Base-by-base conservation (phyloP, 2,329 filamentous ascomycete species). In the Stemphylium beticola region DNA sequence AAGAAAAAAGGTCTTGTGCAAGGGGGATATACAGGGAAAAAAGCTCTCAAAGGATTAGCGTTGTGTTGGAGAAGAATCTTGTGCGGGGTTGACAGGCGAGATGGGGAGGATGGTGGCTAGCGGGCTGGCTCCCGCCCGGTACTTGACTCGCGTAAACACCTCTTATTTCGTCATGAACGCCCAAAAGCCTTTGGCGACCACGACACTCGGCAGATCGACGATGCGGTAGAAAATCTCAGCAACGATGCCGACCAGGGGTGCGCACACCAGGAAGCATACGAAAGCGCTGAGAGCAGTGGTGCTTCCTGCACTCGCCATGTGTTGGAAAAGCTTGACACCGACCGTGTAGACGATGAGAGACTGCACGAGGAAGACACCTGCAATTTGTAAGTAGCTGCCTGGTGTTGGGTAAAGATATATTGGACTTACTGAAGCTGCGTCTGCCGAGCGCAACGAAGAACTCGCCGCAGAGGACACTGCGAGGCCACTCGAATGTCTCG, bases 291-390 rank as follows among this genome's bases (percentile, higher is more conserved):
- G 17, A 12, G 55, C 46, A 15, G 43, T 50, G 24, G 48, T 54
- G 29, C 47, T 51, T 6, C 66, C 62, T 6, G 54, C 24, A 15
- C 38, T 34, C 45, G 64, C 55, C 48, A 72, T 57, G 41, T 63
- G 54, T 39, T 68, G 32, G 85, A 88, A 78, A 3, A 75, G 54
- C 46, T 74, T 76, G 63, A 80, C 77, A 41, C 77, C 77, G 11
- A 71, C 68, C 1, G 73, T 75, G 62, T 79, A 80, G 33, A 78
- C 68, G 24, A 80, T 62, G 43, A 75, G 73, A 6, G 73, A 66
- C 58, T 79, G 77, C 4, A 77, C 58, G 34, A 79, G 69, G 57
- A 79, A 79, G 54, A 72, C 74, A 61, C 77, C 77, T 79, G 22
- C 4, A 12, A 2, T 14, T 7, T 29, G 44, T 69, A 34, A 71